Percentiles rank a stretch among this genome's conserved stretches.
Conservation (phyloP, 768 basidiomycete genomes). For the Mycena polygramma region DNA sequence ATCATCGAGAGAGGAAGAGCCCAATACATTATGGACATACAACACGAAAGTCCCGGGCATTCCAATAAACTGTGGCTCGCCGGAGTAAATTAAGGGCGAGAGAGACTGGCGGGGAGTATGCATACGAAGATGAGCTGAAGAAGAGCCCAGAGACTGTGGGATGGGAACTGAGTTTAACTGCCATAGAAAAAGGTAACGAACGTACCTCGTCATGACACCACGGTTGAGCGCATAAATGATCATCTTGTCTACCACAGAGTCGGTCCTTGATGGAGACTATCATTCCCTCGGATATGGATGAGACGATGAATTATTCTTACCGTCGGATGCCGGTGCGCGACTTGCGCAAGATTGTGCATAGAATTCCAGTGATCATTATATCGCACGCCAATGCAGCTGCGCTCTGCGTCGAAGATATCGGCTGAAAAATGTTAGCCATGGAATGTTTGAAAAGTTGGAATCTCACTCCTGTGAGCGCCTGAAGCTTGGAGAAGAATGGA, state of each 20-base stretch:
- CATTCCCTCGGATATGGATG: no score
- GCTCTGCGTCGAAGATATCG: conserved; percentile 6
- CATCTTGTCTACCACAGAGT: conserved; percentile 18
- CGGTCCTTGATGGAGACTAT: not conserved
- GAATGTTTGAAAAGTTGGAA: not conserved
- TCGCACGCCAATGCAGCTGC: conserved; percentile 8
- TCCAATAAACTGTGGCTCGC: conserved; percentile 8
- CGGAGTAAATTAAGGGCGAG: no score
- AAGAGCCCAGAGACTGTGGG: conserved; percentile 7
- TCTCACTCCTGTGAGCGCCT: not conserved
- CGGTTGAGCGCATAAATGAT: conserved; percentile 19
- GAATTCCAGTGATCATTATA: conserved; percentile 13
- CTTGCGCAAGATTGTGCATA: not conserved
- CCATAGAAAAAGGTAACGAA: not conserved
- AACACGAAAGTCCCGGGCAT: conserved; percentile 23
- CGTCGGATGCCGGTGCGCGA: conserved; percentile 1
- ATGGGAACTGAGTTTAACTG: not conserved
- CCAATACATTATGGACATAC: not conserved
- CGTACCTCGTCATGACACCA: conserved; percentile 18
- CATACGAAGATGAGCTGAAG: conserved; percentile 20
- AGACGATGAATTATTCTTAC: no score
- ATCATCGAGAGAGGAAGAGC: no score
- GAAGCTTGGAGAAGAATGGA: conserved; percentile 1
- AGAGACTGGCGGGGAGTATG: no score
- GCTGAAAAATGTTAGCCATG: not conserved